phyloP scores from a whole-genome alignment of 1,139 yeast genomes.

The Hyphopichia khmerensis region DNA sequence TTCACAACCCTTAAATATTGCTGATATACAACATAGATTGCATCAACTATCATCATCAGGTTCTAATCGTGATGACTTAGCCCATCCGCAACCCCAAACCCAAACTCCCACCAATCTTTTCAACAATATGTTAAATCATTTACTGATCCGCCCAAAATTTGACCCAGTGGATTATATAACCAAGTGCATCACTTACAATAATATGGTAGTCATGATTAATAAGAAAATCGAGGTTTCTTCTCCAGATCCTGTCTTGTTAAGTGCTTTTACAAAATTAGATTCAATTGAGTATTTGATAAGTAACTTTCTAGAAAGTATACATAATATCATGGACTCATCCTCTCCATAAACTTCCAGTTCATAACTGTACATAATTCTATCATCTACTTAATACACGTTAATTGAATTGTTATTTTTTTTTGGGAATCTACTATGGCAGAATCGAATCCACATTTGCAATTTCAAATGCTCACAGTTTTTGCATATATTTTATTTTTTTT shows the following conservation, averaged over 20 bases:
- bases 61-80: background rate
- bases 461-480: background rate
- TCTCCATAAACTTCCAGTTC: too few species aligned
- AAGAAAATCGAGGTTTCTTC: conserved; percentile 44
- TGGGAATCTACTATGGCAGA: too few species aligned
- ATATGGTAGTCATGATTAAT: conserved; percentile 42
- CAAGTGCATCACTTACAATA: conserved; percentile 42
- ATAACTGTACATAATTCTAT: too few species aligned
- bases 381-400: too few species aligned
- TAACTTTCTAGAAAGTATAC: conserved; percentile 18
- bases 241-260: conserved; percentile 45
- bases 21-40: conserved; percentile 19
- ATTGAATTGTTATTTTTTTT: too few species aligned
- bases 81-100: background rate
- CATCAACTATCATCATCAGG: background rate
- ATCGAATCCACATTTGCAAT: background rate
- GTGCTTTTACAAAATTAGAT: conserved; percentile 46
- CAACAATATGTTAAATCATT: conserved; percentile 25
- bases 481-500: too few species aligned
- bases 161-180: conserved; percentile 45
- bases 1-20: conserved; percentile 16
- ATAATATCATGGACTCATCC: conserved; percentile 1
- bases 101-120: conserved; percentile 13
- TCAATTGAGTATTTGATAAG: conserved; percentile 40
- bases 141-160: conserved; percentile 31